Evolutionary conservation across 179 eudicot species (phyloP), one percentile per base, ranked within the genome.

Genomic region (Silene vulgaris): DNA sequence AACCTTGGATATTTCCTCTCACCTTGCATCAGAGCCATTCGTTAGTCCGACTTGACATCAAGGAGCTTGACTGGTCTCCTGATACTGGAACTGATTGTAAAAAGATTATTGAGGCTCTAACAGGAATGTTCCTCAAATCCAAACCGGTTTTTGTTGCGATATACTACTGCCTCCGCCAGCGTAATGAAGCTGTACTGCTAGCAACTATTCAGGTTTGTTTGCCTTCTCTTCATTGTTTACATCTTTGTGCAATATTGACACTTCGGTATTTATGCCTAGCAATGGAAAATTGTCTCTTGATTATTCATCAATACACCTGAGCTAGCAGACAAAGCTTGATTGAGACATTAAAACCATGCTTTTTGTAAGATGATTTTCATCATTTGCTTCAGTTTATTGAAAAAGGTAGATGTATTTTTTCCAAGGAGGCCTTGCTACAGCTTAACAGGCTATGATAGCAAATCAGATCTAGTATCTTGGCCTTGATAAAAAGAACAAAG

Each of bases 161-260:
- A 80, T 91, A 85, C 79, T 90, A 87, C 79, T 96, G 96, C 80
- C 91, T 96, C 75, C 98, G 87, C 71, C 98, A 93, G 73, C 91
- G 90, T 56, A 83, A 75, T 66, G 99, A 90, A 86, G 76, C 88
- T 54, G 85, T 85, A 80, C 71, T 88, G 6, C 84, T 75, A 80
- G 89, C 97, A 74, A 85, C 79, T 40, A 76, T 88, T 52, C 99
- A 96, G 99, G 99, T 96, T 74, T 69, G 77, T 71, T 63, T 14
- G 48, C 70, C 23, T 69, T 56, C 26, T 19, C 26, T 50, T 63
- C 5, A 35, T 7, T 8, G 26, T 32, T 28, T 71, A 61, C 32
- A 65, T 71, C 19, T 26, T 59, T 72, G 4, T 28, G 30, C 16
- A 20, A 64, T 29, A 76, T 50, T 19, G 4, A 35, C 37, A 30